Base-by-base conservation (phyloP, 257 asterid genomes). In the Rubia yunnanensis region DNA sequence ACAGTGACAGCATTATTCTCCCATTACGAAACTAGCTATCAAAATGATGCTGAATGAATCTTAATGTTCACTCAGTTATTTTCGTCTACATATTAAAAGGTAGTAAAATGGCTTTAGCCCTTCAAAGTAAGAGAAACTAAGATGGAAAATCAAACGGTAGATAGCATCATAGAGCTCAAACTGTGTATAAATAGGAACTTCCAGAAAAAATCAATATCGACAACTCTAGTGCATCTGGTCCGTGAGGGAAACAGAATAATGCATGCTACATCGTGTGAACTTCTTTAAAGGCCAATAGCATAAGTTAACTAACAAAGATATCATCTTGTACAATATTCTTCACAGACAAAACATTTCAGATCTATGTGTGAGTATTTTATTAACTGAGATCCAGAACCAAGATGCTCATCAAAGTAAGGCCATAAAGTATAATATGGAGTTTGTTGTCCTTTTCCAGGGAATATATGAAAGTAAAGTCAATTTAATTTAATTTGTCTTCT, bases 321-420 rank as follows among this genome's bases (percentile, higher is more conserved):
- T 30, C 41, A 58, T 58, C 30, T 58, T 58, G 20, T 58, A 56
- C n/a, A 10, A 26, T 56, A 56, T 56, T 56, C 62, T n/a, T 56
- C n/a, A 27, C 62, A 13, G 36, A 57, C 24, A 30, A 24, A 57
- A 57, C 24, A 57, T 27, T 28, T 57, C 39, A 57, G 32, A 56
- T 24, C 22, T 27, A 56, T 13, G n/a, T 56, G 3, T 28, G 7
- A 59, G 5, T 9, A 59, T 31, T 17, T 32, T 5, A 59, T 18
- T 17, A 32, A 18, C 1, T 17, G 26, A 18, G 64, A 18, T 13
- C 44, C 41, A 30, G 44, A 59, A 30, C 44, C 6, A 4, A 58
- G 44, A 60, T 31, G 28, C 27, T 60, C 36, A 60, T 1, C 46
- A 32, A 9, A 8, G 32, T n/a, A 60, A n/a, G 48, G 18, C 23